Base-by-base conservation (phyloP, 2,329 filamentous ascomycete species). In the Fusarium nygamai region DNA sequence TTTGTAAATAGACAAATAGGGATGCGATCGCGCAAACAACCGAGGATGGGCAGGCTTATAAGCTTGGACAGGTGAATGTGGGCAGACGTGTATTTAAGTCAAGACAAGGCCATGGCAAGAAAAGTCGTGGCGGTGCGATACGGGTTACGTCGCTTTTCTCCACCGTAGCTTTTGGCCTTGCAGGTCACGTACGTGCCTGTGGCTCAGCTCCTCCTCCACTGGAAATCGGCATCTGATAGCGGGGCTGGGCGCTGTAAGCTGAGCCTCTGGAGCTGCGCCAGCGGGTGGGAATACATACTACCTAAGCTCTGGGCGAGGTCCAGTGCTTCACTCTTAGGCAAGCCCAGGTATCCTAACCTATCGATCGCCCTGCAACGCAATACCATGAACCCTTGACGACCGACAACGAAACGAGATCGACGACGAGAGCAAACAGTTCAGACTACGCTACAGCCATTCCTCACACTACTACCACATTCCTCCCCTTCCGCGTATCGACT, bases 91-190 rank as follows among this genome's bases (percentile, higher is more conserved):
- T 76, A 64, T 68, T 61, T 59, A 72, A 74, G 66, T 60, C 67
- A 59, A 41, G 75, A 61, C 65, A 64, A 56, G 36, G 24, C 19
- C 24, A 60, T 31, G 67, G 58, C 64, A 59, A 71, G 44, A 57
- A 69, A 69, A 43, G 44, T 60, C 61, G 77, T 78, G 74, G 70
- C 74, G 77, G 74, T 78, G 75, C 77, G 59, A 50, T 43, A 64
- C 34, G 62, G 64, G 67, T 78, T 79, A 78, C 78, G 78, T 76
- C 74, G 77, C 64, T 69, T 54, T 56, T 64, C 69, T 69, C 78
- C 78, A 79, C 78, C 61, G n/a, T 31, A 62, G 46, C 56, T 68
- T 56, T 58, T 67, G 71, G 73, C 73, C 51, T 71, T 51, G 29
- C 29, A 36, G 56, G 43, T 67, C 44, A 59, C 75, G 66, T 64